Conservation (phyloP, 1,284 basidiomycete species). For the Schizophyllum amplum region DNA sequence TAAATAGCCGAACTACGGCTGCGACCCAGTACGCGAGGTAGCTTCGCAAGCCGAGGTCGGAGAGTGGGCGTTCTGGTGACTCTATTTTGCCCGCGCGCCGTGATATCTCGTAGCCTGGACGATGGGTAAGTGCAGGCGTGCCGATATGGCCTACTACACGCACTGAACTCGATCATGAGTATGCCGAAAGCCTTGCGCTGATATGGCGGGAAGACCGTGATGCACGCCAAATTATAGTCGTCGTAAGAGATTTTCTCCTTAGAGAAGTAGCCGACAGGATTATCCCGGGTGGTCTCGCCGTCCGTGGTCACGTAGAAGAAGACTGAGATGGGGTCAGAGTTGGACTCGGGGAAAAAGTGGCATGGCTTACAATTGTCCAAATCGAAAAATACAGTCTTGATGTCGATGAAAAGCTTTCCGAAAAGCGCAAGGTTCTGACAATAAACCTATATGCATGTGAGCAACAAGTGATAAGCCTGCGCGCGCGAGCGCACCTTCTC, state of each 20-base stretch:
- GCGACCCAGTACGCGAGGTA: conserved; percentile 92
- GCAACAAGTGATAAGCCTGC: conserved; percentile 4
- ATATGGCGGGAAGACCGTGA: conserved; percentile 91
- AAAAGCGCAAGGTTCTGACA: conserved; percentile 95
- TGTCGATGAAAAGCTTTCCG: conserved; percentile 98
- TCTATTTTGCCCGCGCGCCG: conserved; percentile 71
- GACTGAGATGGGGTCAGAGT: conserved; percentile 29
- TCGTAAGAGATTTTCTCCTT: conserved; percentile 98
- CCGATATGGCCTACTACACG: conserved; percentile 5
- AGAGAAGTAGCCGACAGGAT: conserved; percentile 92
- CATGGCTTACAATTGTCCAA: conserved; percentile 64
- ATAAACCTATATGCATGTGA: conserved; percentile 57
- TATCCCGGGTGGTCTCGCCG: conserved; percentile 66
- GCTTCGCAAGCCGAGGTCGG: conserved; percentile 85
- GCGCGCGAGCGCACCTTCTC: conserved; percentile 54
- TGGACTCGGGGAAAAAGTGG: conserved; percentile 19
- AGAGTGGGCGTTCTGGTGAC: conserved; percentile 92
- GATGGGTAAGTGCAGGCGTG: neutral
- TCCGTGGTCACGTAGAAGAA: conserved; percentile 93
- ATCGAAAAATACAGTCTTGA: conserved; percentile 97
- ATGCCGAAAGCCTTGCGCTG: conserved; percentile 90
- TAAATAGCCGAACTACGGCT: conserved; percentile 76
- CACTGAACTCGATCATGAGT: conserved; percentile 97
- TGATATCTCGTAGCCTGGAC: conserved; percentile 86
- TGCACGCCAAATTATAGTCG: conserved; percentile 96